These are phyloP conservation scores for Dothistroma pini DNA, from an alignment of 2,329 filamentous ascomycete species.

Conservation along the genomic window DNA sequence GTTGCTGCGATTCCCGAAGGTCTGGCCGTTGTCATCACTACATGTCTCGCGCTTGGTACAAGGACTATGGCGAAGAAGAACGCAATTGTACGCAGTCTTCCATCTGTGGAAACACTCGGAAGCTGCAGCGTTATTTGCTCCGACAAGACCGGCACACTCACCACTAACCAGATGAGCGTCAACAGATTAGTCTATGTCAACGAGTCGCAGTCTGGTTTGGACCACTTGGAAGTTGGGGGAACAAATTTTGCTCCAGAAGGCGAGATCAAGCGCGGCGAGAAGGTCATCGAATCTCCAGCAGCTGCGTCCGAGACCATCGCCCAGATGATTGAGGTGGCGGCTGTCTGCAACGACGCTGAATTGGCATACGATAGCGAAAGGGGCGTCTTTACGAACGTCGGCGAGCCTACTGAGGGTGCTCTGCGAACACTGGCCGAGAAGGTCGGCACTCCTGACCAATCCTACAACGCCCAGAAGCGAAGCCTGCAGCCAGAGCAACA, in stretches of 20 bases:
- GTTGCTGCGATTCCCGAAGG: constrained; percentile 98
- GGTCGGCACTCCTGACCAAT: constrained; percentile 73
- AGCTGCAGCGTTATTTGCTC: constrained; percentile 99
- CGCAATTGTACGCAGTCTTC: constrained; percentile 90
- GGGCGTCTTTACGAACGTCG: constrained; percentile 73
- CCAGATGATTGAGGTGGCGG: constrained; percentile 67
- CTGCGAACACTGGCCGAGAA: constrained; percentile 90
- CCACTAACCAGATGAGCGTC: constrained; percentile 99
- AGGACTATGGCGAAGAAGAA: constrained; percentile 99
- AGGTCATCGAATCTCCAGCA: constrained; percentile 64
- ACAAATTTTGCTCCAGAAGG: constrained; percentile 88
- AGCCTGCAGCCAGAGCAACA: constrained; percentile 54
- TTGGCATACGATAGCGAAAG: constrained; percentile 77
- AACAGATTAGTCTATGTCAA: constrained; percentile 85
- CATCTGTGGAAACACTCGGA: constrained; percentile 94
- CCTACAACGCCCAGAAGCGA: constrained; percentile 52
- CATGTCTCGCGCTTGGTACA: constrained; percentile 90
- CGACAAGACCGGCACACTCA: constrained; percentile 97
- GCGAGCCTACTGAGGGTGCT: constrained; percentile 93
- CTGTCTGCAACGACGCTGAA: constrained; percentile 84
- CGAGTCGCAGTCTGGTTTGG: constrained; percentile 67
- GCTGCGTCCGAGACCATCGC: constrained; percentile 70
- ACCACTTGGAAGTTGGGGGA: constrained; percentile 85
- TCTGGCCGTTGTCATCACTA: constrained; percentile 97
- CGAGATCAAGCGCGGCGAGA: constrained; percentile 63